Base-by-base conservation (phyloP, 192 early-diverging fungal species). In the Entomortierella parvispora region DNA sequence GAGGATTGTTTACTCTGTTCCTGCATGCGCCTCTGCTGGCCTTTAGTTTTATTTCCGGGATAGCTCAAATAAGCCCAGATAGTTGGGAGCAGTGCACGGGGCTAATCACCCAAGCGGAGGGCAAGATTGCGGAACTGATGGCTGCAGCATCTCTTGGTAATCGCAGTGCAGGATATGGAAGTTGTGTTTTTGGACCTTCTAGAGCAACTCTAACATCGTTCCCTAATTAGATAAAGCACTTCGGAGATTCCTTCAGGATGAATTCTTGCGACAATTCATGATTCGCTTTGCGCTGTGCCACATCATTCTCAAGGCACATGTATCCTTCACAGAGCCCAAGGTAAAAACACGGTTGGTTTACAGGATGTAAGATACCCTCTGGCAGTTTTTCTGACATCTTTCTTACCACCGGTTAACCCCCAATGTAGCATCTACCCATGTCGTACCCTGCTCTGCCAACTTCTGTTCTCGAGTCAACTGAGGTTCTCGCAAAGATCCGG, bases 1-100 rank as follows among this genome's bases (percentile, higher is more conserved):
- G 97, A 34, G 92, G 91, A 78, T 86, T 98, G 14, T 98, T 97
- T 68, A 98, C 96, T 5, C 75, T 99, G 60, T 99, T 99, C 68
- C 80, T 99, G 58, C 94, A 97, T 77, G 90, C 91, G 14, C 95
- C 96, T 2, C 57, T 96, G 14, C 91, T 96, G 47, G 97, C 93
- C 0, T 96, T 99, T 64, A 90, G 91, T 22, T 95, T 92, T 58
- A 83, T 96, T 18, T 92, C 85, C 8, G 91, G 91, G 43, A 85
- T 90, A 31, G 86, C 82, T 1, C 82, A 91, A 49, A 70, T 91
- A 23, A 80, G 82, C 52, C 67, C 83, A 5, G 84, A 88, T 1
- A 83, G 83, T 12, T 96, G 95, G 95, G 83, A 86, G n/a, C 83
- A 88, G 59, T 90, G 90, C 70, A 67, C 86, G 3, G 56, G 77